Evolutionary conservation across 768 basidiomycete species (phyloP).

Genomic region (Calocera viscosa): DNA sequence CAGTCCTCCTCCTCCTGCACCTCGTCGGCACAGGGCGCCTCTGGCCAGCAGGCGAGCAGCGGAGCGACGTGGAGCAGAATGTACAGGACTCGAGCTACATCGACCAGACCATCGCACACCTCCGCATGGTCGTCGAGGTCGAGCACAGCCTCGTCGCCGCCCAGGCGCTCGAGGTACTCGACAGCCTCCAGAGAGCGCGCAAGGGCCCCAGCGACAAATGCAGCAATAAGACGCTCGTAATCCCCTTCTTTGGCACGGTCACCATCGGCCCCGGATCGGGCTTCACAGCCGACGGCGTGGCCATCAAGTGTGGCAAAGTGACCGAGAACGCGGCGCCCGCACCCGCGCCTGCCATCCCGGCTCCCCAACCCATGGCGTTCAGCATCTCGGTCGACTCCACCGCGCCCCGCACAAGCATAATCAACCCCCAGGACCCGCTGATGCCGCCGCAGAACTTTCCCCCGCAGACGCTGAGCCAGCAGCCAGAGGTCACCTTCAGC

Average conservation of each 20-base stretch:
- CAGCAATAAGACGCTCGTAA: not conserved
- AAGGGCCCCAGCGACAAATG: not conserved
- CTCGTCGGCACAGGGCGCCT: not conserved
- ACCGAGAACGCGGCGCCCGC: no score
- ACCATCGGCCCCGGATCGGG: not conserved
- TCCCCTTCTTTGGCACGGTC: conserved; percentile 2
- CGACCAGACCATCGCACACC: not conserved
- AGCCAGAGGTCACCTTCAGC: conserved; percentile 2
- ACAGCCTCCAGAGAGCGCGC: not conserved
- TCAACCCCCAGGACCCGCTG: not conserved
- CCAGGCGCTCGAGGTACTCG: conserved; percentile 2
- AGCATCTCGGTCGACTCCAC: not conserved
- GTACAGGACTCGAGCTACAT: not conserved
- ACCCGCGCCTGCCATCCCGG: not conserved
- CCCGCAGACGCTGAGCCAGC: not conserved
- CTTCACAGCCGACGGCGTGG: not conserved
- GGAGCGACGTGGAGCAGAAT: not conserved
- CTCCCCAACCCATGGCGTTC: not conserved
- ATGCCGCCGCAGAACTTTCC: not conserved
- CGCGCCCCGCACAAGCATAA: not conserved
- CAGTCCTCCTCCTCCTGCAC: not conserved
- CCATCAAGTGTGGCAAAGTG: not conserved
- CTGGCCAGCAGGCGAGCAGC: not conserved
- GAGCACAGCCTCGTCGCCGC: not conserved
- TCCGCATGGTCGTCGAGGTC: not conserved